These are phyloP conservation scores for Metarhizium robertsii DNA, from an alignment of 2,329 filamentous ascomycete genomes.

Conservation along the genomic window DNA sequence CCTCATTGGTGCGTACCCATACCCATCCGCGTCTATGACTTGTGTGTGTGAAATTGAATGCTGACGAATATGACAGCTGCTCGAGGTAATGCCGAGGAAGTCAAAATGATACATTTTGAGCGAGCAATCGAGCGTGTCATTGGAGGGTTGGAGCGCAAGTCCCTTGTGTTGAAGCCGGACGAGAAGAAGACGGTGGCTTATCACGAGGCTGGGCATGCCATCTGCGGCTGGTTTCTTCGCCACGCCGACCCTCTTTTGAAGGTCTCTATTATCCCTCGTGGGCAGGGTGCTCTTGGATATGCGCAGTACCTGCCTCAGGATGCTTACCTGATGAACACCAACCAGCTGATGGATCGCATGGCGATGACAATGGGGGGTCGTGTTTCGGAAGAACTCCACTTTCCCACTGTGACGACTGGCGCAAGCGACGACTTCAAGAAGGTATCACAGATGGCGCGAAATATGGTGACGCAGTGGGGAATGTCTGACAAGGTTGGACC, in stretches of 20 bases:
- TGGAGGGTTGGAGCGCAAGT: conserved; percentile 95
- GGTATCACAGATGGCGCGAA: conserved; percentile 88
- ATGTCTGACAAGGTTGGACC: conserved; percentile 95
- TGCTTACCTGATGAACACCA: conserved; percentile 89
- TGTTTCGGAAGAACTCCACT: conserved; percentile 92
- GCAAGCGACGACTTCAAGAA: conserved; percentile 98
- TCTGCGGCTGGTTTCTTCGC: conserved; percentile 96
- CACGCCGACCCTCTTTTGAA: conserved; percentile 96
- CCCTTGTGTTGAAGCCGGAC: conserved; percentile 80
- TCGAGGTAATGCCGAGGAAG: conserved; percentile 66
- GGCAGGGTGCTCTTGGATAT: conserved; percentile 87
- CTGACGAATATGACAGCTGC: conserved; percentile 51
- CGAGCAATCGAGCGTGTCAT: conserved; percentile 96
- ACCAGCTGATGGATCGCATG: conserved; percentile 98
- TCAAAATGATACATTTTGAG: conserved; percentile 88
- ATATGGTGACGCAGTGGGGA: conserved; percentile 99
- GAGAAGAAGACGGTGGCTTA: conserved; percentile 97
- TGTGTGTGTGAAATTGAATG: background rate
- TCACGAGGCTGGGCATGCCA: conserved; percentile 95
- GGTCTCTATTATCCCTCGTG: conserved; percentile 96
- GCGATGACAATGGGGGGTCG: conserved; percentile 97
- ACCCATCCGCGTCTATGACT: conserved; percentile 19
- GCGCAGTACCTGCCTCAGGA: conserved; percentile 95
- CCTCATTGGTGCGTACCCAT: conserved; percentile 63
- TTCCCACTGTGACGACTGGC: conserved; percentile 90